These are phyloP conservation scores for Scheffersomyces parashehatae DNA, from an alignment of 1,139 yeast species.

Conservation along the genomic window DNA sequence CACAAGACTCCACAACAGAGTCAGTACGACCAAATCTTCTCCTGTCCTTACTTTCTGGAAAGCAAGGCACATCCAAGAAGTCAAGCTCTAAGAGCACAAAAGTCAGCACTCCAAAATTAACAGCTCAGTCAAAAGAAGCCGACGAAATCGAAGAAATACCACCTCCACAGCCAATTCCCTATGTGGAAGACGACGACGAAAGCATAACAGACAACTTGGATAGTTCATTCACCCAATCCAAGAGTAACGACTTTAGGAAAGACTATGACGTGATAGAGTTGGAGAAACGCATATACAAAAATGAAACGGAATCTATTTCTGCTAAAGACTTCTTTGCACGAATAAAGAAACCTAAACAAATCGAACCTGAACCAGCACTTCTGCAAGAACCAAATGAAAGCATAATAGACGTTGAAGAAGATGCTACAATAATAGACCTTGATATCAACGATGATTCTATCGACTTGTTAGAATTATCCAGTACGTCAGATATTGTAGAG, in stretches of 20 bases:
- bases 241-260: conserved; percentile 12
- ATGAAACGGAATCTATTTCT: conserved; percentile 23
- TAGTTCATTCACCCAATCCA: conserved; percentile 18
- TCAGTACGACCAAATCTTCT: not conserved
- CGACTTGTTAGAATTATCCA: not conserved
- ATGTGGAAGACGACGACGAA: conserved; percentile 3
- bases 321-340: conserved; percentile 33
- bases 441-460: not conserved
- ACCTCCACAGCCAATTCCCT: not conserved
- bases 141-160: not conserved
- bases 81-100: not conserved
- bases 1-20: no score
- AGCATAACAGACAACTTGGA: conserved; percentile 10
- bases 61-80: conserved; percentile 4
- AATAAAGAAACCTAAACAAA: conserved; percentile 9
- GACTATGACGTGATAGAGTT: conserved; percentile 29
- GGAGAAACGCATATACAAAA: conserved; percentile 32
- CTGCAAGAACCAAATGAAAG: conserved; percentile 1
- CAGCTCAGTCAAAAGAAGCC: conserved; percentile 1
- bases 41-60: conserved; percentile 13
- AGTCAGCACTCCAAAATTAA: conserved; percentile 1
- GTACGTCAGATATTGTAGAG: not conserved
- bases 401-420: conserved; percentile 1
- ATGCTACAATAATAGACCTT: conserved; percentile 1
- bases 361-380: not conserved